Evolutionary conservation across 371 early-diverging fungal species (phyloP).

Genomic region (Dinochytrium kinnereticum): DNA sequence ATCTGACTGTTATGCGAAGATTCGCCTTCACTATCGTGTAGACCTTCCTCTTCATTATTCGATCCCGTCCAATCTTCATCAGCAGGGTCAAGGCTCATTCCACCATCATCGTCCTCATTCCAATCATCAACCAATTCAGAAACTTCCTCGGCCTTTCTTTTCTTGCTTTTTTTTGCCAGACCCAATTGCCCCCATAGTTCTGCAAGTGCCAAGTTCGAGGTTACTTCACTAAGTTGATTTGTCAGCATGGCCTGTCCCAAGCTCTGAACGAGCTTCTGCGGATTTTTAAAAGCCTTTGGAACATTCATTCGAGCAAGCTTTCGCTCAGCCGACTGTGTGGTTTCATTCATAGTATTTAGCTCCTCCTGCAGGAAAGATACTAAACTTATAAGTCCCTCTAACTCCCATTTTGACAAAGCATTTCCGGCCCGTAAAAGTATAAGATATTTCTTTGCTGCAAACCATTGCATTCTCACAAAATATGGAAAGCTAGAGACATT

Average conservation of each 20-base stretch:
- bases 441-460: conserved; percentile 51
- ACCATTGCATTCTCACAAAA: conserved; percentile 83
- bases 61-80: neutral
- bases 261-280: conserved; percentile 33
- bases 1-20: neutral
- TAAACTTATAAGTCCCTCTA: conserved; percentile 35
- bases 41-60: conserved; percentile 2
- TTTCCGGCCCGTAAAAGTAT: conserved; percentile 20
- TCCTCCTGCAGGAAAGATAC: conserved; percentile 25
- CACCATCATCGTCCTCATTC: conserved; percentile 24
- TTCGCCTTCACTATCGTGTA: neutral
- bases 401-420: conserved; percentile 34
- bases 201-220: neutral
- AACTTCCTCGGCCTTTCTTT: neutral
- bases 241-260: neutral
- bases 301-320: conserved; percentile 22
- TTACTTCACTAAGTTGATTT: neutral
- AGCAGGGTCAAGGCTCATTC: conserved; percentile 1
- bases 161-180: neutral
- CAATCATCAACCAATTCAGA: conserved; percentile 6
- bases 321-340: conserved; percentile 20
- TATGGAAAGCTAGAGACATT: conserved; percentile 66
- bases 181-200: neutral
- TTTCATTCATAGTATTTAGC: conserved; percentile 20
- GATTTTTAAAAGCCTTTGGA: conserved; percentile 43